A percentile compares a stretch with the other conserved stretches of the same genome.
Conservation (phyloP, 192 early-diverging fungal genomes). For the Umbelopsis vinacea region DNA sequence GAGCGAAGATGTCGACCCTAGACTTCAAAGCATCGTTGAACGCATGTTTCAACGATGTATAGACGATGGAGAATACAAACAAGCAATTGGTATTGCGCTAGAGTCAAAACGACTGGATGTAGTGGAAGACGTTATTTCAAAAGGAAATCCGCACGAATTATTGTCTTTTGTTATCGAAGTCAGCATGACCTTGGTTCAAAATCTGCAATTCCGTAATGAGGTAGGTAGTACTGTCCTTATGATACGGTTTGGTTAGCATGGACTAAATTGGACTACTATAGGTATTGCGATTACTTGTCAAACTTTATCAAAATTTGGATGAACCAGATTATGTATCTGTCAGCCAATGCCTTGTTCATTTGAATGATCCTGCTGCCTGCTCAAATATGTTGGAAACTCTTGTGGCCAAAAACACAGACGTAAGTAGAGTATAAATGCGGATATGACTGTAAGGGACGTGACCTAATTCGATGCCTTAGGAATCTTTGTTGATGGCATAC, state of each 20-base stretch:
- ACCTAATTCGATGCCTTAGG: slow-evolving; percentile 25
- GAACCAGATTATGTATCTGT: slow-evolving; percentile 93
- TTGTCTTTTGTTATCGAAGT: slow-evolving; percentile 87
- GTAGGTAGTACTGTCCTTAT: slow-evolving; percentile 44
- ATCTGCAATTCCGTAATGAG: slow-evolving; percentile 81
- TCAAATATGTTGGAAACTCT: slow-evolving; percentile 79
- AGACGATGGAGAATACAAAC: slow-evolving; percentile 83
- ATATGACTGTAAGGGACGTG: not conserved
- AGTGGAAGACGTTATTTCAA: slow-evolving; percentile 79
- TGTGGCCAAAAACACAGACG: slow-evolving; percentile 62
- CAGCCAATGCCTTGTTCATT: slow-evolving; percentile 89
- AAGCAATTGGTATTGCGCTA: slow-evolving; percentile 95
- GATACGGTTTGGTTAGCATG: not conserved
- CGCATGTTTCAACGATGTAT: slow-evolving; percentile 95
- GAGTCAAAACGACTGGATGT: slow-evolving; percentile 92
- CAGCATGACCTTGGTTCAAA: slow-evolving; percentile 83
- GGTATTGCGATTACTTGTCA: slow-evolving; percentile 76
- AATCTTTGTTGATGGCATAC: slow-evolving; percentile 82
- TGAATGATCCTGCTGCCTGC: slow-evolving; percentile 78
- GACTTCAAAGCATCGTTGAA: slow-evolving; percentile 89
- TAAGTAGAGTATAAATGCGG: slow-evolving; percentile 16
- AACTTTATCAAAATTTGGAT: slow-evolving; percentile 70
- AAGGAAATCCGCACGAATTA: slow-evolving; percentile 72
- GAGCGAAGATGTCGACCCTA: slow-evolving; percentile 66
- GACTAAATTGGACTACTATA: slow-evolving; percentile 20